Percentiles rank a stretch among this genome's conserved stretches.
phyloP scores from a whole-genome alignment of 2,329 filamentous ascomycete genomes.

The Venturia oleaginea region DNA sequence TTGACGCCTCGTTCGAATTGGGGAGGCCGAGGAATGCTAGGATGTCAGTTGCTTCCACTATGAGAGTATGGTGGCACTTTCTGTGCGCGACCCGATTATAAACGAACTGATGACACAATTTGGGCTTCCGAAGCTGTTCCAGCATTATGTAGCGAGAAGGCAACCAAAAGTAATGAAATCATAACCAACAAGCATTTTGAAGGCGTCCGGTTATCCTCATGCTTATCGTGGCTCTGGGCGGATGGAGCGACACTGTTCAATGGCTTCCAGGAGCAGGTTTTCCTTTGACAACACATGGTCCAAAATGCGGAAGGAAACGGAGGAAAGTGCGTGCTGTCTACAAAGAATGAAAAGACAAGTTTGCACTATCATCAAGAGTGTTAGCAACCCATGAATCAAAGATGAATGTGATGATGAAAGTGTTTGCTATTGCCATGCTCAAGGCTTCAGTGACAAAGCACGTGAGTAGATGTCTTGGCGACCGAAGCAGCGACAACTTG shows the following conservation, averaged over 20 bases:
- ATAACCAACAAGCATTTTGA: slow-evolving; percentile 17
- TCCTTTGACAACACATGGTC: background rate
- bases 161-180: slow-evolving; percentile 16
- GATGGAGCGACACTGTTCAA: background rate
- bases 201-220: background rate
- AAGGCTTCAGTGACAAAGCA: background rate
- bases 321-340: no score
- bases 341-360: background rate
- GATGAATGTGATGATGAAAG: background rate
- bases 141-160: background rate
- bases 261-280: background rate
- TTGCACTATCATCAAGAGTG: background rate
- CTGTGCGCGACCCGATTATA: background rate
- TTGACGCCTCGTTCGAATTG: slow-evolving; percentile 72
- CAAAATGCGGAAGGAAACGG: background rate
- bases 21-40: slow-evolving; percentile 83
- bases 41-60: slow-evolving; percentile 79
- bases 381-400: background rate
- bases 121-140: background rate
- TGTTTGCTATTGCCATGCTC: background rate
- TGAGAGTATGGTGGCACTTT: slow-evolving; percentile 27
- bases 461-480: background rate
- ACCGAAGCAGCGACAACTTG: slow-evolving; percentile 17
- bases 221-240: background rate
- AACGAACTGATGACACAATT: background rate